Conservation (phyloP, 768 basidiomycete genomes). For the Scleroderma citrinum region DNA sequence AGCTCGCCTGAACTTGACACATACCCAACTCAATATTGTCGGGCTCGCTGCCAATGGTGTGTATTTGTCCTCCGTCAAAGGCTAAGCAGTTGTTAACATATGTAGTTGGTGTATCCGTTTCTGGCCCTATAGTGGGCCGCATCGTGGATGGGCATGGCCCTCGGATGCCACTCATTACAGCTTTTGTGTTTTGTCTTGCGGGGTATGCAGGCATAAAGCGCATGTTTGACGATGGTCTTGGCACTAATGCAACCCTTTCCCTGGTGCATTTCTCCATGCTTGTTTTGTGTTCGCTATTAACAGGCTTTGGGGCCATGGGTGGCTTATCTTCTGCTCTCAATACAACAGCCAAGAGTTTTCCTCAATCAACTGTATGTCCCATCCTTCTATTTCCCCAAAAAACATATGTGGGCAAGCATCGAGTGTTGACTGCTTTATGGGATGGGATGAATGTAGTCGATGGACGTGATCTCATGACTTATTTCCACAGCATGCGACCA, state of each 20-base stretch:
- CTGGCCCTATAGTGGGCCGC: conserved; percentile 74
- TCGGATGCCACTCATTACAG: conserved; percentile 53
- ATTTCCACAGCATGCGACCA: conserved; percentile 50
- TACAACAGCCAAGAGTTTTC: conserved; percentile 77
- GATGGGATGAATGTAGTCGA: not conserved
- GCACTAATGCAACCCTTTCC: conserved; percentile 33
- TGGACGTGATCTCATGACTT: not conserved
- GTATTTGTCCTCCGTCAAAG: conserved; percentile 26
- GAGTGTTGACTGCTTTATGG: not conserved
- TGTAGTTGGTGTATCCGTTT: conserved; percentile 69
- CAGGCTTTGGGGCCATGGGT: conserved; percentile 72
- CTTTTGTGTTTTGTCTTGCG: conserved; percentile 52
- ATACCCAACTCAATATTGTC: conserved; percentile 73
- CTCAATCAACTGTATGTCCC: conserved; percentile 54
- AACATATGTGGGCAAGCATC: too few relatives aligned
- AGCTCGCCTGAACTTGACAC: conserved; percentile 55
- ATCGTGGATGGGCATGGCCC: conserved; percentile 74
- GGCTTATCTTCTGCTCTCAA: conserved; percentile 71
- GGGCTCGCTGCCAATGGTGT: conserved; percentile 65
- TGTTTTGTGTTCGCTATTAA: conserved; percentile 59
- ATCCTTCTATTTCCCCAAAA: not conserved
- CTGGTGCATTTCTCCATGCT: conserved; percentile 44
- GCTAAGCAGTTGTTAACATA: conserved; percentile 63
- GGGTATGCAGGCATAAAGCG: conserved; percentile 74
- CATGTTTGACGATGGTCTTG: conserved; percentile 55